These are phyloP conservation scores for Phytophthora pseudosyringae DNA, from an alignment of 352 stramenopile species.

Conservation along the genomic window DNA sequence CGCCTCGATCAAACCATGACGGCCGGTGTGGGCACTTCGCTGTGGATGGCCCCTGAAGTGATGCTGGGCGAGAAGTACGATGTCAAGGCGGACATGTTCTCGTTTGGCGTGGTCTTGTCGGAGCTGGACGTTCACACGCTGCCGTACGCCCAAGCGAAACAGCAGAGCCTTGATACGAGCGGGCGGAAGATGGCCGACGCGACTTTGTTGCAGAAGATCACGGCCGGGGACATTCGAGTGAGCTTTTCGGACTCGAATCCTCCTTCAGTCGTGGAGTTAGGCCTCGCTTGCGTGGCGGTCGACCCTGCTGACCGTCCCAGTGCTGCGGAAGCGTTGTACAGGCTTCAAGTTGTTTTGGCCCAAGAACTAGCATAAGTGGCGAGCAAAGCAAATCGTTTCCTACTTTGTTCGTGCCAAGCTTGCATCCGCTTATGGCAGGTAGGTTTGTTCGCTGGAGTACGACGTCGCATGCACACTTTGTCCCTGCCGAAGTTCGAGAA, in stretches of 20 bases:
- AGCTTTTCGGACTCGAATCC: constrained; percentile 26
- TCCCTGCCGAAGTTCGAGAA: too few species aligned
- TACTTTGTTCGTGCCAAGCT: too few species aligned
- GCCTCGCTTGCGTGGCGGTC: background rate
- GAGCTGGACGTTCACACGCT: constrained; percentile 54
- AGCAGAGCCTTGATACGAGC: constrained; percentile 16
- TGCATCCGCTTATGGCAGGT: background rate
- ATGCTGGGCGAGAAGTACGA: constrained; percentile 26
- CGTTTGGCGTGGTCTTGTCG: constrained; percentile 40
- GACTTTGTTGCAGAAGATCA: constrained; percentile 27
- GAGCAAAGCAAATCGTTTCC: background rate
- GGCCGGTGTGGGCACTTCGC: constrained; percentile 24
- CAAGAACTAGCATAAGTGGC: background rate
- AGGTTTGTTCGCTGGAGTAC: background rate
- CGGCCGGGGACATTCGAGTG: constrained; percentile 15
- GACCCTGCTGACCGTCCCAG: constrained; percentile 14
- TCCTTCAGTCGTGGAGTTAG: background rate
- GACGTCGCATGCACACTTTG: too few species aligned
- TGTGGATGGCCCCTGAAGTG: constrained; percentile 29
- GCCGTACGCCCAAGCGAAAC: constrained; percentile 48
- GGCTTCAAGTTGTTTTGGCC: constrained; percentile 23
- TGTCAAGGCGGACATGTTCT: constrained; percentile 27
- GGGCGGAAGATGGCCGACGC: constrained; percentile 15
- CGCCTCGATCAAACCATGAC: constrained; percentile 41
- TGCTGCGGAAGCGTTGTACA: constrained; percentile 30